These are phyloP conservation scores for Neofusicoccum parvum DNA, from an alignment of 2,329 filamentous ascomycete genomes.

Conservation along the genomic window DNA sequence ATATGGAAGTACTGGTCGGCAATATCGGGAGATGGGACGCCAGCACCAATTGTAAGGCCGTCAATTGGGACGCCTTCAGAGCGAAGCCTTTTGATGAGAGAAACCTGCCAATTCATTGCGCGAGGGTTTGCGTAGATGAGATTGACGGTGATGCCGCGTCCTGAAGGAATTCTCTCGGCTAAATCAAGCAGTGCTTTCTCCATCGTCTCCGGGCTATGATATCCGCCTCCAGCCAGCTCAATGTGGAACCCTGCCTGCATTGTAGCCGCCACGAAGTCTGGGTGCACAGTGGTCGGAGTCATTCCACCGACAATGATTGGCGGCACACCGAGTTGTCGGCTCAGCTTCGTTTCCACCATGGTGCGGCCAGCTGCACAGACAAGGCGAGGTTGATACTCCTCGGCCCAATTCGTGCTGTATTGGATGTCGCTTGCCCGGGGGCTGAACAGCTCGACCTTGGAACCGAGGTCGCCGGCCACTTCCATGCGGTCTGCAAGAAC, in stretches of 20 bases:
- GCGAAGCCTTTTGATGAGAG: conserved; percentile 76
- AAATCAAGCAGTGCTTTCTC: conserved; percentile 82
- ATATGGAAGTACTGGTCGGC: conserved; percentile 92
- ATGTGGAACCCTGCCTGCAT: conserved; percentile 97
- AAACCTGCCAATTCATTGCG: conserved; percentile 92
- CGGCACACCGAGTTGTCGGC: conserved; percentile 80
- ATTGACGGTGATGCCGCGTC: conserved; percentile 86
- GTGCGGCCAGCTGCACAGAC: conserved; percentile 17
- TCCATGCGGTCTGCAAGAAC: conserved; percentile 25
- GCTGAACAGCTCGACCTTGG: conserved; percentile 26
- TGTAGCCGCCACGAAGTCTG: conserved; percentile 91
- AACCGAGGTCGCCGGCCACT: conserved; percentile 23
- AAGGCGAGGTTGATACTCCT: neutral
- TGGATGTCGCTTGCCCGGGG: neutral
- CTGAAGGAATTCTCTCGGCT: conserved; percentile 78
- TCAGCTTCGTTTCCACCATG: conserved; percentile 60
- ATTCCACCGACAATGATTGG: conserved; percentile 92
- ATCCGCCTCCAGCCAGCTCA: conserved; percentile 86
- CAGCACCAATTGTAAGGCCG: conserved; percentile 88
- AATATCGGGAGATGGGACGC: conserved; percentile 90
- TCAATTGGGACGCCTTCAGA: conserved; percentile 89
- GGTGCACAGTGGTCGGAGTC: conserved; percentile 86
- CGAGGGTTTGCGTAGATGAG: conserved; percentile 89
- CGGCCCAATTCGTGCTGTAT: neutral
- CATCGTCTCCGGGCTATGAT: conserved; percentile 82